Percentiles rank a stretch among this genome's conserved stretches.
Evolutionary conservation across 805 yeast genomes (phyloP).

Genomic region (Candida xiaguanensis): DNA sequence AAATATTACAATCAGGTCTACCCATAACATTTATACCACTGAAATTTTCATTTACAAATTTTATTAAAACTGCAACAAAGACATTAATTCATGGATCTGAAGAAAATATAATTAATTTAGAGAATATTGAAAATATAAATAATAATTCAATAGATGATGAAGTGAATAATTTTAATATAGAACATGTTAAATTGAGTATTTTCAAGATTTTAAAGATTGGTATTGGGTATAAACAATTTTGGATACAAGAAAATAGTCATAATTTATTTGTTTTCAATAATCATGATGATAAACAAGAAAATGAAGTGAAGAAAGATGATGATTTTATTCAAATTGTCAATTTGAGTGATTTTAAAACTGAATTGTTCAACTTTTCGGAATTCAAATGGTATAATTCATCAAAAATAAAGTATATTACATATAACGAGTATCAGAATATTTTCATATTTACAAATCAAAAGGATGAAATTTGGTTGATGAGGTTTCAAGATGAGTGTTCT

Average conservation of each 20-base stretch:
- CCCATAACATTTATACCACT: conserved; percentile 28
- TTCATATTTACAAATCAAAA: conserved; percentile 25
- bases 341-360: conserved; percentile 26
- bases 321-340: conserved; percentile 31
- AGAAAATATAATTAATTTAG: conserved; percentile 18
- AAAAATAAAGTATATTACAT: conserved; percentile 19
- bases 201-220: conserved; percentile 32
- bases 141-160: conserved; percentile 30
- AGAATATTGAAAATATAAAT: conserved; percentile 33
- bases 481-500: conserved; percentile 10
- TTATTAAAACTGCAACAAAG: conserved; percentile 31
- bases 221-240: conserved; percentile 26
- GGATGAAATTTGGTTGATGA: conserved; percentile 23
- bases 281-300: conserved; percentile 12
- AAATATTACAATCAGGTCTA: conserved; percentile 29
- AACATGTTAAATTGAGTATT: conserved; percentile 24
- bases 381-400: conserved; percentile 25
- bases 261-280: conserved; percentile 30
- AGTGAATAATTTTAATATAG: conserved; percentile 22
- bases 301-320: conserved; percentile 6
- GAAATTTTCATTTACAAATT: conserved; percentile 22
- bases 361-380: conserved; percentile 22
- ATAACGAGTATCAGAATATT: conserved; percentile 21
- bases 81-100: conserved; percentile 27
- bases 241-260: conserved; percentile 40